A percentile compares a stretch with the other conserved stretches of the same genome.
Evolutionary conservation across 306 rosid genomes (phyloP).

Genomic region (Quercus agrifolia): DNA sequence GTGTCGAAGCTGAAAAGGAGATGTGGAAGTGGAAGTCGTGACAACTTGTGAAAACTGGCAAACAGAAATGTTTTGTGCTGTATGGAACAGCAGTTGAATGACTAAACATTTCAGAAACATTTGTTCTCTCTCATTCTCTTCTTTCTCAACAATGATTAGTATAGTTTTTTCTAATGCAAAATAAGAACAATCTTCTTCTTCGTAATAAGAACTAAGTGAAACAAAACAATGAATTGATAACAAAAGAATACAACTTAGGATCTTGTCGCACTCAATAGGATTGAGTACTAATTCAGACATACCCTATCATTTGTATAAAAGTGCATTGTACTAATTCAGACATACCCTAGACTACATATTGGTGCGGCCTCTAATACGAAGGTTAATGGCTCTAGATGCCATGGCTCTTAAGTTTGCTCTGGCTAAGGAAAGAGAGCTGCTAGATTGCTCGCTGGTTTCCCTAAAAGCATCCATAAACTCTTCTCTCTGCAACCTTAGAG

Average conservation of each 20-base stretch:
- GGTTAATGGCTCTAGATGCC: slow-evolving; percentile 66
- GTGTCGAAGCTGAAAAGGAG: no score
- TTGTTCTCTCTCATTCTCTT: no score
- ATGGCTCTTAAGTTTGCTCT: slow-evolving; percentile 66
- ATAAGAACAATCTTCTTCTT: no score
- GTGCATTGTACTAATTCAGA: no score
- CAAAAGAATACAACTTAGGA: neutral
- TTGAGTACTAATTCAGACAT: neutral
- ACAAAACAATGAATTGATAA: neutral
- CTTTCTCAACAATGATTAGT: no score
- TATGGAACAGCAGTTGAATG: no score
- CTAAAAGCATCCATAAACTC: slow-evolving; percentile 71
- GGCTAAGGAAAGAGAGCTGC: slow-evolving; percentile 34
- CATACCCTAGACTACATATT: neutral
- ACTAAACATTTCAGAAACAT: no score
- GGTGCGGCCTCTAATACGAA: slow-evolving; percentile 34
- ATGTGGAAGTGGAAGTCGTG: no score
- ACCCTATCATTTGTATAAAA: neutral
- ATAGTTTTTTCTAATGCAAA: no score
- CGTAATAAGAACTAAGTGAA: neutral
- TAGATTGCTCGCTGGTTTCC: slow-evolving; percentile 35
- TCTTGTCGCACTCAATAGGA: neutral
- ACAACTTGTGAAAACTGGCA: no score
- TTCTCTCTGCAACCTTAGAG: slow-evolving; percentile 81
- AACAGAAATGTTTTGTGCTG: no score